Conservation (phyloP, 2,329 filamentous ascomycete species). For the Alternaria conjuncta region DNA sequence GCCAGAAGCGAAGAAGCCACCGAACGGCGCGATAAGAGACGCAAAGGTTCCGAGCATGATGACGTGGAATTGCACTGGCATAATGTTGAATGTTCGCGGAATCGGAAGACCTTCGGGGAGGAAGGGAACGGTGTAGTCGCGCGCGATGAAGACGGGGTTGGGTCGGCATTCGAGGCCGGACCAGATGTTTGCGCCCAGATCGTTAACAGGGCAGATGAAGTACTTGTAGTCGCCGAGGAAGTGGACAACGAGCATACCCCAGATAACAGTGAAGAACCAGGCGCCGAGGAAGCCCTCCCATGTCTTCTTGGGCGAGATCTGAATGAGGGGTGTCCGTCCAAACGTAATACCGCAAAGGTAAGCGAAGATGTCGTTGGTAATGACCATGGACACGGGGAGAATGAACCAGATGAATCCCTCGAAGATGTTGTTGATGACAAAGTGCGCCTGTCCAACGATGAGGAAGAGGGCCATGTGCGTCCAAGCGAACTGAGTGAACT, state of each 20-base stretch:
- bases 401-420: slow-evolving; percentile 99
- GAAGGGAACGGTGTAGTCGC: slow-evolving; percentile 71
- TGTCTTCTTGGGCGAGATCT: slow-evolving; percentile 98
- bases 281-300: slow-evolving; percentile 97
- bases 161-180: slow-evolving; percentile 87
- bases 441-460: slow-evolving; percentile 97
- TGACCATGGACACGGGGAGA: slow-evolving; percentile 89
- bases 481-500: slow-evolving; percentile 99
- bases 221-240: slow-evolving; percentile 90
- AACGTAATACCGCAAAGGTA: slow-evolving; percentile 98
- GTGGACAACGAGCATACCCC: slow-evolving; percentile 81
- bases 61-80: slow-evolving; percentile 93
- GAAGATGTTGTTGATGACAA: slow-evolving; percentile 99
- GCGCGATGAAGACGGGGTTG: slow-evolving; percentile 88
- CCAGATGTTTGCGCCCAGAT: slow-evolving; percentile 91
- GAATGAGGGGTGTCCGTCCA: slow-evolving; percentile 94
- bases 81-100: slow-evolving; percentile 74
- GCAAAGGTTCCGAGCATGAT: slow-evolving; percentile 90
- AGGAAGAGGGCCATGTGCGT: slow-evolving; percentile 99
- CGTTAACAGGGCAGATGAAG: slow-evolving; percentile 97
- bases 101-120: slow-evolving; percentile 58
- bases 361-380: slow-evolving; percentile 98
- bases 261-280: slow-evolving; percentile 92
- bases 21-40: slow-evolving; percentile 94
- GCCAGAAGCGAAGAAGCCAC: slow-evolving; percentile 96